Evolutionary conservation across 2,329 filamentous ascomycete genomes (phyloP).

Genomic region (Chaetomiaceae sp.): DNA sequence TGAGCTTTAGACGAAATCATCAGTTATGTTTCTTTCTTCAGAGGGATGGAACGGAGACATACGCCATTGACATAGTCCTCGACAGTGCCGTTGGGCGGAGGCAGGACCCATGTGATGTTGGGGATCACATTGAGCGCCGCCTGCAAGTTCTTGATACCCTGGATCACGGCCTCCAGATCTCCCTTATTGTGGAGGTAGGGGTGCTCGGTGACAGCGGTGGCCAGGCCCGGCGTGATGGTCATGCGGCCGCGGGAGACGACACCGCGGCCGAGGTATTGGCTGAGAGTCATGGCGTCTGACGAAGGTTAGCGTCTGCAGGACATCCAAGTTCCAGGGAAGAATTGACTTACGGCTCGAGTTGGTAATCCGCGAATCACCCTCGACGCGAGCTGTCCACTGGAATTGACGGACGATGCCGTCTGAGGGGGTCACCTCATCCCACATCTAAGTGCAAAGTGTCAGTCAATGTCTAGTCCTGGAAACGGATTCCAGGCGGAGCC

Average conservation of each 20-base stretch:
- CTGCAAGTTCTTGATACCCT: slow-evolving; percentile 58
- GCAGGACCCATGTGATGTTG: slow-evolving; percentile 54
- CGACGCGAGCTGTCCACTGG: slow-evolving; percentile 52
- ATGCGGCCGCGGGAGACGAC: slow-evolving; percentile 57
- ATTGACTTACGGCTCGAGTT: slow-evolving; percentile 27
- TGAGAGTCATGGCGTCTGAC: slow-evolving; percentile 48
- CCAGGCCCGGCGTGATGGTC: slow-evolving; percentile 54
- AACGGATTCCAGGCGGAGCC: neutral
- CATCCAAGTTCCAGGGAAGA: neutral
- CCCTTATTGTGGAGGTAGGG: slow-evolving; percentile 57
- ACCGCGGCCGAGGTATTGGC: slow-evolving; percentile 61
- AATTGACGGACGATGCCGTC: slow-evolving; percentile 60
- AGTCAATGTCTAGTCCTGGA: neutral
- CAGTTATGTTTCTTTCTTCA: neutral
- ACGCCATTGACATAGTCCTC: slow-evolving; percentile 53
- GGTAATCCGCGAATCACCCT: slow-evolving; percentile 28
- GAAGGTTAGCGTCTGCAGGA: slow-evolving; percentile 5
- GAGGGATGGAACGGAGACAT: slow-evolving; percentile 17
- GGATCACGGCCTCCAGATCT: slow-evolving; percentile 61
- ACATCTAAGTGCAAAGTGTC: slow-evolving; percentile 33
- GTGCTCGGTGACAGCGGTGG: slow-evolving; percentile 53
- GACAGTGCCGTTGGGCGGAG: slow-evolving; percentile 47
- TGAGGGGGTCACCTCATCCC: slow-evolving; percentile 51
- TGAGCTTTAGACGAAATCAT: slow-evolving; percentile 32
- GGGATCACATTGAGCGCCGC: slow-evolving; percentile 49